Percentiles rank a stretch among this genome's conserved stretches.
Evolutionary conservation across 2,329 filamentous ascomycete genomes (phyloP).

Genomic region (Aspergillus sp.): DNA sequence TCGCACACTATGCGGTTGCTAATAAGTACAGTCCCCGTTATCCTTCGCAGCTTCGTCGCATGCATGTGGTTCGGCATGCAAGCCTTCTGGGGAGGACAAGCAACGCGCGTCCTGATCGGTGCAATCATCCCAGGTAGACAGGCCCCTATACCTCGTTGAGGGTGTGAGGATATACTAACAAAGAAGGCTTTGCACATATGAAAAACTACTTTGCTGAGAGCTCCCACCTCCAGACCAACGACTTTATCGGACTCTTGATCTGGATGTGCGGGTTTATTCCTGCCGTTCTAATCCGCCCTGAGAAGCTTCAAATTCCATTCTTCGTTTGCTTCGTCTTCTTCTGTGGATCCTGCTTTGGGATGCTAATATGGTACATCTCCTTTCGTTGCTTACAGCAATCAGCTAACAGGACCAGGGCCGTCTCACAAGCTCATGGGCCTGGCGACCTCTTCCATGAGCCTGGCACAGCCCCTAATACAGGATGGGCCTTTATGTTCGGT

Average conservation of each 20-base stretch:
- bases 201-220: slow-evolving; percentile 6
- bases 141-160: background rate
- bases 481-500: slow-evolving; percentile 9
- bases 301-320: slow-evolving; percentile 3
- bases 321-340: slow-evolving; percentile 13
- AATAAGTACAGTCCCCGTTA: slow-evolving; percentile 4
- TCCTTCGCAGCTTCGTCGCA: slow-evolving; percentile 7
- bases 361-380: slow-evolving; percentile 28
- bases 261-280: slow-evolving; percentile 7
- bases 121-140: slow-evolving; percentile 9
- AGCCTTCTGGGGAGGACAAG: slow-evolving; percentile 11
- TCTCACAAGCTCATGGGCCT: slow-evolving; percentile 32
- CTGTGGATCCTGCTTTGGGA: slow-evolving; percentile 22
- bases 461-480: background rate
- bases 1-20: background rate
- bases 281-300: background rate
- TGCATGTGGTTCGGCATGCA: slow-evolving; percentile 15
- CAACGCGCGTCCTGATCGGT: slow-evolving; percentile 8
- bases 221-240: slow-evolving; percentile 7
- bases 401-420: slow-evolving; percentile 8
- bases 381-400: too few relatives aligned
- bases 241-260: slow-evolving; percentile 4
- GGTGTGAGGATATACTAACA: background rate
- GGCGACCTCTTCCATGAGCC: slow-evolving; percentile 27
- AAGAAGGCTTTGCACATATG: slow-evolving; percentile 6